Percentiles rank a stretch among this genome's conserved stretches.
phyloP scores from a whole-genome alignment of 768 basidiomycete genomes.

The Piloderma croceum region DNA sequence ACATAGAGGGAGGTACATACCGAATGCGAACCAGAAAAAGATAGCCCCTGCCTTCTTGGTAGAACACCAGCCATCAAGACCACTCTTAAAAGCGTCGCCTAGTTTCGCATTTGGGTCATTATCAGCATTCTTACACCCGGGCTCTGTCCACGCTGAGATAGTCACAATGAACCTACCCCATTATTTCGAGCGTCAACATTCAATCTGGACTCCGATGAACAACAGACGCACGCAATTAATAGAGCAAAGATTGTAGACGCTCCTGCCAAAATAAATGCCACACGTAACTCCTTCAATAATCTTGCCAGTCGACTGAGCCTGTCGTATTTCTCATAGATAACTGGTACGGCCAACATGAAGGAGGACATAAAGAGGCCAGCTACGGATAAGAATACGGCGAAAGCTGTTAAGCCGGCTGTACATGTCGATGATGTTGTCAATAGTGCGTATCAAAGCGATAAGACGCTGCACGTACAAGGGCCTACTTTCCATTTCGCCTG shows the following conservation, averaged over 20 bases:
- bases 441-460: slow-evolving; percentile 3
- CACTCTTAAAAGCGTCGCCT: slow-evolving; percentile 61
- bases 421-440: slow-evolving; percentile 10
- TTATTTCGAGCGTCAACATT: slow-evolving; percentile 5
- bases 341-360: slow-evolving; percentile 73
- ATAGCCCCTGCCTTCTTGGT: slow-evolving; percentile 89
- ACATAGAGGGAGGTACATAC: slow-evolving; percentile 36
- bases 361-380: slow-evolving; percentile 65
- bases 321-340: slow-evolving; percentile 82
- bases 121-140: slow-evolving; percentile 81
- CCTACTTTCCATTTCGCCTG: slow-evolving; percentile 82
- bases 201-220: slow-evolving; percentile 1
- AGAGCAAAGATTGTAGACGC: slow-evolving; percentile 61
- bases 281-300: slow-evolving; percentile 76
- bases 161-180: slow-evolving; percentile 67
- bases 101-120: slow-evolving; percentile 71
- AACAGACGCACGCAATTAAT: slow-evolving; percentile 64
- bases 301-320: slow-evolving; percentile 71
- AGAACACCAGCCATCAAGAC: slow-evolving; percentile 76
- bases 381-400: slow-evolving; percentile 78
- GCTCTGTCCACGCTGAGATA: slow-evolving; percentile 81
- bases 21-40: slow-evolving; percentile 84
- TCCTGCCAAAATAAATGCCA: slow-evolving; percentile 77
- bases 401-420: slow-evolving; percentile 79
- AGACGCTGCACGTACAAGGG: slow-evolving; percentile 68